Evolutionary conservation across 1,139 yeast genomes (phyloP).

Genomic region (Blastobotrys persicus): DNA sequence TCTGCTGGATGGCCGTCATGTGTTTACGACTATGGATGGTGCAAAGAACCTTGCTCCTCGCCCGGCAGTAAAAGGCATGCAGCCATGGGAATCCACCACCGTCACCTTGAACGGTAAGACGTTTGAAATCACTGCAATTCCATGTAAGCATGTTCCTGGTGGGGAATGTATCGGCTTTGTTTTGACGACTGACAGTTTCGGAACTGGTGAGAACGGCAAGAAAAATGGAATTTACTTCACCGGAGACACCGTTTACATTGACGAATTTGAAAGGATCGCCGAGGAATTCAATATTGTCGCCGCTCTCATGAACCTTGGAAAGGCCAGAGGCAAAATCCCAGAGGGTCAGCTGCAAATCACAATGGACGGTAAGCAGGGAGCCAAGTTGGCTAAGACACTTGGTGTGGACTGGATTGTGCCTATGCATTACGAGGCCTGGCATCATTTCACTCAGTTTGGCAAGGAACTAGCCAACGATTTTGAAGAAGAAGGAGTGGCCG

Average conservation of each 20-base stretch:
- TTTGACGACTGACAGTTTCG: conserved; percentile 6
- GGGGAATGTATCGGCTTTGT: conserved; percentile 12
- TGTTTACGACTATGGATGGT: conserved; percentile 13
- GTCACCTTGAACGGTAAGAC: conserved; percentile 1
- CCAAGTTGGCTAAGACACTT: conserved; percentile 3
- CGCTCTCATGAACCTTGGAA: conserved; percentile 6
- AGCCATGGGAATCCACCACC: conserved; percentile 8
- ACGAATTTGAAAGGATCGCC: conserved; percentile 2
- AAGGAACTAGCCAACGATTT: not conserved
- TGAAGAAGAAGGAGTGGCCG: conserved; percentile 6
- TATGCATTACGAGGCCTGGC: conserved; percentile 12
- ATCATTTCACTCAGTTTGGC: conserved; percentile 1
- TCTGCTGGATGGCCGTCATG: conserved; percentile 11
- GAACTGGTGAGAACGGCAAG: not conserved
- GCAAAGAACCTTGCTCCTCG: conserved; percentile 7
- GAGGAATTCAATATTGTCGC: conserved; percentile 4
- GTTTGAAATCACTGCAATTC: conserved; percentile 9
- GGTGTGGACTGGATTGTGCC: conserved; percentile 11
- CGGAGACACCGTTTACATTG: conserved; percentile 11
- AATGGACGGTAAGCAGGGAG: conserved; percentile 14
- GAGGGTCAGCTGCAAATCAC: conserved; percentile 6
- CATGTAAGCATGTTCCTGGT: conserved; percentile 13
- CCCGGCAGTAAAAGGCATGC: conserved; percentile 9
- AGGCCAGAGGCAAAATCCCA: not conserved
- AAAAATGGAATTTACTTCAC: conserved; percentile 10